Conservation (phyloP, 805 yeast species). For the baker's yeast (Saccharomyces cerevisiae) region DNA sequence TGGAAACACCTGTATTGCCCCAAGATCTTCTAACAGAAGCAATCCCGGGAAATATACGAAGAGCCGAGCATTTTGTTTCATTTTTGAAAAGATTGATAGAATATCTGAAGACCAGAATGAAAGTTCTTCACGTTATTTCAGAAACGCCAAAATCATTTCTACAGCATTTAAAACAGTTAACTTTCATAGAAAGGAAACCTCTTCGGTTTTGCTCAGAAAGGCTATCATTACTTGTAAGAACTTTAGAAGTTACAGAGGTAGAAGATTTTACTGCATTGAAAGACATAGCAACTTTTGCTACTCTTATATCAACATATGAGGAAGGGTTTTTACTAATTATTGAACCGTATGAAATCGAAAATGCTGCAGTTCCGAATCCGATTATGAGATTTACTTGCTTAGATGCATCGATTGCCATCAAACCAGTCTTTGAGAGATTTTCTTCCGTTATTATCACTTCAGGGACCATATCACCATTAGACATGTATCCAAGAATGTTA, state of each 20-base stretch:
- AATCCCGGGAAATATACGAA: constrained; percentile 91
- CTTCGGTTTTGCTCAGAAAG: constrained; percentile 87
- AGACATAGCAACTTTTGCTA: constrained; percentile 95
- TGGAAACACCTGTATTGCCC: constrained; percentile 83
- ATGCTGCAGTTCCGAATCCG: constrained; percentile 95
- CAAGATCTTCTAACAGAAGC: constrained; percentile 84
- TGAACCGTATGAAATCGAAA: constrained; percentile 93
- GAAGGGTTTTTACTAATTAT: constrained; percentile 83
- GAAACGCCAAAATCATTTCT: constrained; percentile 92
- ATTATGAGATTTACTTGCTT: constrained; percentile 86
- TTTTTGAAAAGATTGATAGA: constrained; percentile 89
- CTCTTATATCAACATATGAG: constrained; percentile 90
- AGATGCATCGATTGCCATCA: constrained; percentile 96
- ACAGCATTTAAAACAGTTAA: constrained; percentile 85
- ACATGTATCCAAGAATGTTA: constrained; percentile 96
- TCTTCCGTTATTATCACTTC: constrained; percentile 90
- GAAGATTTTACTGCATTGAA: constrained; percentile 90
- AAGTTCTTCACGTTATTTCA: constrained; percentile 92
- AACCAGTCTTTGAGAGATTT: constrained; percentile 90
- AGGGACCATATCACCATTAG: constrained; percentile 96
- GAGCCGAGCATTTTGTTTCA: constrained; percentile 95
- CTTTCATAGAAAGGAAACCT: constrained; percentile 89
- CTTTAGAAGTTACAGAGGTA: constrained; percentile 77
- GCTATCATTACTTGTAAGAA: constrained; percentile 76
- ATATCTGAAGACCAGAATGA: constrained; percentile 93